Conservation (phyloP, 2,329 filamentous ascomycete species). For the Colletotrichum shisoi region DNA sequence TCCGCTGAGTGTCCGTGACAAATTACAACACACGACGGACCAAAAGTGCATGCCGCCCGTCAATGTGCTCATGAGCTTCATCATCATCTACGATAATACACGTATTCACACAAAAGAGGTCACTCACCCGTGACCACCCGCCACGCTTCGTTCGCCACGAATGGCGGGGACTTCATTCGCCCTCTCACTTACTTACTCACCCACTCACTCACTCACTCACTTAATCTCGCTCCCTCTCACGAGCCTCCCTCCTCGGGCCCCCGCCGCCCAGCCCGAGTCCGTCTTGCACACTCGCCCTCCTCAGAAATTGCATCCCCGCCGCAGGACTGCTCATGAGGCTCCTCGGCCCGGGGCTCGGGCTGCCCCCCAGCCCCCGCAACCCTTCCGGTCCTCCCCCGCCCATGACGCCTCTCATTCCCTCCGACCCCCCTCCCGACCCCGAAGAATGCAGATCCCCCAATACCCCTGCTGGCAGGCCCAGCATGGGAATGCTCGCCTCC, state of each 20-base stretch:
- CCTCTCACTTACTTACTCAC: neutral
- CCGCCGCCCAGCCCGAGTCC: conserved; percentile 31
- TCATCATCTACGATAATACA: conserved; percentile 14
- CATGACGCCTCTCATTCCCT: neutral
- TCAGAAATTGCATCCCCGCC: conserved; percentile 53
- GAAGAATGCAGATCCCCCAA: conserved; percentile 47
- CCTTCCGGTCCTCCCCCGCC: conserved; percentile 8
- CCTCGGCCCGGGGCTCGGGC: conserved; percentile 41
- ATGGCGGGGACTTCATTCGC: no score
- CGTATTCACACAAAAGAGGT: neutral
- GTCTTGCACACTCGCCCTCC: conserved; percentile 60
- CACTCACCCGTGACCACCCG: neutral
- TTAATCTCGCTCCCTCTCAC: conserved; percentile 28
- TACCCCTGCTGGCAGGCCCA: conserved; percentile 66
- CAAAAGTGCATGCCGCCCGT: no score
- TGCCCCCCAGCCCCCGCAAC: conserved; percentile 28
- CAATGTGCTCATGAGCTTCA: conserved; percentile 16
- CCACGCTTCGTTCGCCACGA: no score
- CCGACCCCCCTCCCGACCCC: neutral
- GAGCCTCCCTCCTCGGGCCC: conserved; percentile 20
- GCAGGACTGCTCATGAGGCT: conserved; percentile 56
- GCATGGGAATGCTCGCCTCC: conserved; percentile 65
- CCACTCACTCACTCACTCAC: neutral
- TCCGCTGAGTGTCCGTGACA: neutral
- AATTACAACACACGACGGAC: no score